A percentile compares a stretch with the other conserved stretches of the same genome.
Conservation (phyloP, 345 rosid species). For the Citrus australasica region DNA sequence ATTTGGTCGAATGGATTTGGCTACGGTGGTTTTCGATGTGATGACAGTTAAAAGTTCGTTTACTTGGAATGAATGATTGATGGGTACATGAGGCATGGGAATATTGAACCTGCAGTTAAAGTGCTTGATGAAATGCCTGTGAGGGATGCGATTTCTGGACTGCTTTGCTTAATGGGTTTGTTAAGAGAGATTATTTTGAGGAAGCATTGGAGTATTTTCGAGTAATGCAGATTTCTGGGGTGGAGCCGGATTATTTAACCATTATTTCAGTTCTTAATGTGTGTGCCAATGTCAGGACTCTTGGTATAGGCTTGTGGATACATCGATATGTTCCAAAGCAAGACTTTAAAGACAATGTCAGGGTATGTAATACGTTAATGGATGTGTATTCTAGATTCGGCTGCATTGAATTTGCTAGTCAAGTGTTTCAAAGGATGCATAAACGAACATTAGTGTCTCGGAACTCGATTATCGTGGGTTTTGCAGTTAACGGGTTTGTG, state of each 20-base stretch:
- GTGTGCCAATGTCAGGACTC: conserved; percentile 54
- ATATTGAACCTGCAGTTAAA: conserved; percentile 34
- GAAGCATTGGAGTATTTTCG: conserved; percentile 60
- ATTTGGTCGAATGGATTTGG: conserved; percentile 34
- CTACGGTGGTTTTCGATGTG: conserved; percentile 50
- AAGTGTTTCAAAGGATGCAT: conserved; percentile 58
- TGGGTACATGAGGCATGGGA: conserved; percentile 50
- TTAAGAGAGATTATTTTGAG: conserved; percentile 40
- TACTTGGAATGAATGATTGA: conserved; percentile 78
- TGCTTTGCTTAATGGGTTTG: conserved; percentile 67
- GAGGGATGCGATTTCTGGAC: conserved; percentile 64
- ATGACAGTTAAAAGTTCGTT: conserved; percentile 46
- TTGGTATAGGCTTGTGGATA: conserved; percentile 54
- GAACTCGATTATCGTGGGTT: conserved; percentile 70
- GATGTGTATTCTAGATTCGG: conserved; percentile 81
- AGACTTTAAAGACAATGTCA: conserved; percentile 40
- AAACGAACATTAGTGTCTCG: conserved; percentile 64
- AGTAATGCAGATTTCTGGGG: conserved; percentile 56
- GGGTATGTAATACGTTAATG: conserved; percentile 55
- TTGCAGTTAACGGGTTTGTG: conserved; percentile 55
- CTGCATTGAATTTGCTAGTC: conserved; percentile 52
- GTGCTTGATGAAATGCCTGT: conserved; percentile 63
- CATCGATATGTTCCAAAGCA: conserved; percentile 45
- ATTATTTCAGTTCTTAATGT: conserved; percentile 59
- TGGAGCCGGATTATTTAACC: conserved; percentile 54